These are phyloP conservation scores for Tolypocladium pustulatum DNA, from an alignment of 2,329 filamentous ascomycete species.

Conservation along the genomic window DNA sequence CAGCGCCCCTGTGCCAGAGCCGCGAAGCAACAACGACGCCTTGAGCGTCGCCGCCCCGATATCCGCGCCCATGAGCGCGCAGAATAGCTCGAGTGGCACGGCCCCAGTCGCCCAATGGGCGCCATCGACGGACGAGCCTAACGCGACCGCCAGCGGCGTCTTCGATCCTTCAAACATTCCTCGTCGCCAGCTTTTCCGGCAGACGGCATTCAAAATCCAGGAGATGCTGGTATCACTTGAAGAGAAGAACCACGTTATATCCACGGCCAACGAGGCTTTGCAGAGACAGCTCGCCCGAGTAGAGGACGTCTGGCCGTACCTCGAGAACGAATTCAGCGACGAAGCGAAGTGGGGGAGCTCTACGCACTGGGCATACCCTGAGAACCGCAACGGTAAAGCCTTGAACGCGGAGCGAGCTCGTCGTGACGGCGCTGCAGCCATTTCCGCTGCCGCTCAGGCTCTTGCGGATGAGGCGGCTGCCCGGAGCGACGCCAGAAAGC, in stretches of 20 bases:
- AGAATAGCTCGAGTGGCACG: conserved; percentile 35
- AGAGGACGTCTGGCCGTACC: conserved; percentile 76
- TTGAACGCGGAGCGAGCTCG: conserved; percentile 63
- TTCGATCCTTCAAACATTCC: conserved; percentile 50
- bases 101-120: conserved; percentile 22
- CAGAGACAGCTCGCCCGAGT: conserved; percentile 76
- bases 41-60: conserved; percentile 28
- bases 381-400: conserved; percentile 59
- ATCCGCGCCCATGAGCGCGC: conserved; percentile 38
- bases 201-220: conserved; percentile 66
- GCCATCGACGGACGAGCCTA: conserved; percentile 32
- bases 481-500: conserved; percentile 74
- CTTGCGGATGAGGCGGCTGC: conserved; percentile 76
- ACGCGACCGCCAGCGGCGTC: conserved; percentile 28
- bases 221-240: conserved; percentile 86
- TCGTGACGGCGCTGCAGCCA: conserved; percentile 66
- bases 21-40: conserved; percentile 32
- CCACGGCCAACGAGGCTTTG: conserved; percentile 82
- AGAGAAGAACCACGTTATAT: conserved; percentile 95
- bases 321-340: conserved; percentile 84
- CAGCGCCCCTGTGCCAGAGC: conserved; percentile 36
- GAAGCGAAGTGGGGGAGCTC: conserved; percentile 87
- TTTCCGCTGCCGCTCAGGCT: conserved; percentile 65
- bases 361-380: conserved; percentile 91
- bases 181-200: conserved; percentile 65